Base-by-base conservation (phyloP, 306 rosid species). In the Cucurbita maxima region DNA sequence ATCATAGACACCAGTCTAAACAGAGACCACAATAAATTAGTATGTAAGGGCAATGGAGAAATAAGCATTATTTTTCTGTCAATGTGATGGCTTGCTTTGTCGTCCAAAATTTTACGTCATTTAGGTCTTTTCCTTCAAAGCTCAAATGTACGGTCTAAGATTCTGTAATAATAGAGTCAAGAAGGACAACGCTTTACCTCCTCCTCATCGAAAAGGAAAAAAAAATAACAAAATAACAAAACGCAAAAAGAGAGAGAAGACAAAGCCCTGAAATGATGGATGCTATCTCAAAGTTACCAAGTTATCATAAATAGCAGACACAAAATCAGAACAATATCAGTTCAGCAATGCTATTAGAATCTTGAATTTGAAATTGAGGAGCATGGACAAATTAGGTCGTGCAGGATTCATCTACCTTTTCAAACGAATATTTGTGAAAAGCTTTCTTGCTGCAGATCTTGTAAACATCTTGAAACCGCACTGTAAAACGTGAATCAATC, bases 381-480 rank as follows among this genome's bases (percentile, higher is more conserved):
- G 72, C 19, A 22, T 5, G n/a, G 53, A 7, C 72, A 67, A 67
- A 67, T 67, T 20, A 67, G n/a, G 16, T 20, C 5, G 52, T 63
- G 16, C 55, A 45, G 9, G 48, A 61, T 70, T 30, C 7, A 75
- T 25, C 74, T 81, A 93, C 97, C 98, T 90, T 77, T 83, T 87
- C 82, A 93, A 81, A 77, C 82, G 97, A 67, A 88, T 89, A 76
- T 93, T 93, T 63, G 88, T 79, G 84, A 90, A 93, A 79, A 90
- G 96, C 84, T 85, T 93, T 85, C 98, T 88, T 22, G 92, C 97
- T 53, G 96, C 96, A 74, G 96, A 90, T 79, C 97, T 79, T 14
- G 98, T 92, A 80, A 92, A 92, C 96, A 92, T 90, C 87, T 93
- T 93, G 83, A 90, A 93, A 77, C 98, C 98, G 81, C 98, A 92